These are phyloP conservation scores for Aspergillus pseudotamarii DNA, from an alignment of 2,329 filamentous ascomycete species.

Conservation along the genomic window DNA sequence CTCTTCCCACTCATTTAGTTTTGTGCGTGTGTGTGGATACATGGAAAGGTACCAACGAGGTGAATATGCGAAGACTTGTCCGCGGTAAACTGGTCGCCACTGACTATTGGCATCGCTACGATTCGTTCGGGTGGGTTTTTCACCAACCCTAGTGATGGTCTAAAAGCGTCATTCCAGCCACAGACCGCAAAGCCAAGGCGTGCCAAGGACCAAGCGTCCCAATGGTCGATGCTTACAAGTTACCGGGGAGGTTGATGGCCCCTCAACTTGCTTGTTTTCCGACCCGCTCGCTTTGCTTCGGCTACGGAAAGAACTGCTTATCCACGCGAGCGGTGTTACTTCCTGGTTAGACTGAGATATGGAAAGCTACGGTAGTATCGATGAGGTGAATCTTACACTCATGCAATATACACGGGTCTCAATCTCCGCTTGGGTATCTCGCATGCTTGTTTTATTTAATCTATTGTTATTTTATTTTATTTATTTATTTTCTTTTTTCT, in stretches of 20 bases:
- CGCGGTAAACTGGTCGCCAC: background rate
- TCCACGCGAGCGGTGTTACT: background rate
- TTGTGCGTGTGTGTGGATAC: too few relatives aligned
- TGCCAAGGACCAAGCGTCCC: constrained; percentile 4
- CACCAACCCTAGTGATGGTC: too few relatives aligned
- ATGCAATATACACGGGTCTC: background rate
- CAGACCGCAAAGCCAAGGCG: constrained; percentile 9
- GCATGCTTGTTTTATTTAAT: too few relatives aligned
- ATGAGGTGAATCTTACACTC: background rate
- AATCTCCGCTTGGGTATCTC: background rate
- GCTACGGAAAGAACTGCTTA: constrained; percentile 3
- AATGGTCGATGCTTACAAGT: background rate
- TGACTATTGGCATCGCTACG: background rate
- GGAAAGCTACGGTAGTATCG: constrained; percentile 4
- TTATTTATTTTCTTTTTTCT: too few relatives aligned
- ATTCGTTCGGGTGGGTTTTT: background rate
- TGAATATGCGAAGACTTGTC: background rate
- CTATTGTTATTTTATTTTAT: too few relatives aligned
- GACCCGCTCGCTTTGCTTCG: constrained; percentile 12
- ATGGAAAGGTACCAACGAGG: background rate
- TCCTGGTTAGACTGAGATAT: background rate
- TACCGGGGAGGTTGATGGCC: background rate
- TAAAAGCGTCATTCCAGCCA: background rate
- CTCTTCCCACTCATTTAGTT: background rate
- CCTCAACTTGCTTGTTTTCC: background rate